phyloP scores from a whole-genome alignment of 495 filamentous ascomycete genomes.

The Neurospora africana region DNA sequence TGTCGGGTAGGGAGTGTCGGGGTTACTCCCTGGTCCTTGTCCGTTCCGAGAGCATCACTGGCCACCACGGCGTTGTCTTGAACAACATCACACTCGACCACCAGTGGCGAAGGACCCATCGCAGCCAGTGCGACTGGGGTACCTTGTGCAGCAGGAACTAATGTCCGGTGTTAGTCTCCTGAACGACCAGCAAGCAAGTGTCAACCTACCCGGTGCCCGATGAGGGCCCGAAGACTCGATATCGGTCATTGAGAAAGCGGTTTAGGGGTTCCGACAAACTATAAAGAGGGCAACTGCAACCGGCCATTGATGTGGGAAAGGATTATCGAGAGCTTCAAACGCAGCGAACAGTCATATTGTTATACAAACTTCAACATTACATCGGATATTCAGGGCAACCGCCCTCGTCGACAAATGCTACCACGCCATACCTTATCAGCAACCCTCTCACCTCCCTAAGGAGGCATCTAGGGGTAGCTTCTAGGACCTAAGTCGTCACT shows the following conservation, averaged over 20 bases:
- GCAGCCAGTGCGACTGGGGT: constrained; percentile 6
- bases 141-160: constrained; percentile 4
- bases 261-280: background rate
- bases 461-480: background rate
- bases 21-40: background rate
- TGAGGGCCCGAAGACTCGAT: constrained; percentile 7
- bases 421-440: background rate
- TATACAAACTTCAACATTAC: background rate
- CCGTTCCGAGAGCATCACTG: background rate
- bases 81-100: background rate
- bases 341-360: constrained; percentile 7
- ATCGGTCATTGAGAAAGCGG: constrained; percentile 8
- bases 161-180: constrained; percentile 2
- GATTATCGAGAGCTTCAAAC: constrained; percentile 12
- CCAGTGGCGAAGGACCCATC: background rate
- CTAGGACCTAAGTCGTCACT: background rate
- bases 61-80: background rate
- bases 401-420: background rate
- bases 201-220: constrained; percentile 10
- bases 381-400: background rate
- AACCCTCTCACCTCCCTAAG: background rate
- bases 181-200: background rate
- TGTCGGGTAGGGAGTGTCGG: background rate
- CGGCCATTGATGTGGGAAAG: constrained; percentile 2
- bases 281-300: background rate